Percentiles rank a stretch among this genome's conserved stretches.
These are phyloP conservation scores for Polytrichum formosum DNA, from an alignment of 225 moss, liverwort and hornwort genomes.

Conservation along the genomic window DNA sequence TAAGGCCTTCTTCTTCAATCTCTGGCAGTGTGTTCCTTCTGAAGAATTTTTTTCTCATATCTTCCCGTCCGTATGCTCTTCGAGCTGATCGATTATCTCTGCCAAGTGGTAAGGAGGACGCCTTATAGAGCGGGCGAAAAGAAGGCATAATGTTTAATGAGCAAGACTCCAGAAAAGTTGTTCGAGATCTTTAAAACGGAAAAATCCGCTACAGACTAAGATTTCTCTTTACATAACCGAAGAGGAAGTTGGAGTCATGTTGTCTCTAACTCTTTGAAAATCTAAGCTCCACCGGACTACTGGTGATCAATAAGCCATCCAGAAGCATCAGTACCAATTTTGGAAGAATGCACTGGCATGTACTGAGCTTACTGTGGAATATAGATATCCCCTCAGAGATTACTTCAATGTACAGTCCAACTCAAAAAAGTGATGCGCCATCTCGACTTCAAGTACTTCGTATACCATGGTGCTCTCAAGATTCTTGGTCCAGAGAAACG, in stretches of 20 bases:
- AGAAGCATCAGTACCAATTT: too few species aligned
- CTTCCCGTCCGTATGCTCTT: conserved; percentile 28
- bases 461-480: conserved; percentile 32
- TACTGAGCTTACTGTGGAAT: too few species aligned
- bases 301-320: too few species aligned
- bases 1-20: conserved; percentile 52
- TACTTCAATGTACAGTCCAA: conserved; percentile 48
- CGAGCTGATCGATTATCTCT: conserved; percentile 28
- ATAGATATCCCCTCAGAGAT: neutral
- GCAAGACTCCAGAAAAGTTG: neutral
- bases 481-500: neutral
- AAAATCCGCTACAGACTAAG: too few species aligned
- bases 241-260: too few species aligned
- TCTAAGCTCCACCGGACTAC: too few species aligned
- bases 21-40: conserved; percentile 41
- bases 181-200: too few species aligned
- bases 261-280: too few species aligned
- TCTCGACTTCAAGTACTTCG: conserved; percentile 29
- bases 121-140: conserved; percentile 37
- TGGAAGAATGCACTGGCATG: too few species aligned
- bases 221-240: too few species aligned
- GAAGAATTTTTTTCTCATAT: conserved; percentile 42
- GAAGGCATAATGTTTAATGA: conserved; percentile 33
- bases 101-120: conserved; percentile 37
- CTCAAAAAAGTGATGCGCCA: conserved; percentile 20